phyloP scores from a whole-genome alignment of 2,329 filamentous ascomycete species.

The Penicillium verrucosum region DNA sequence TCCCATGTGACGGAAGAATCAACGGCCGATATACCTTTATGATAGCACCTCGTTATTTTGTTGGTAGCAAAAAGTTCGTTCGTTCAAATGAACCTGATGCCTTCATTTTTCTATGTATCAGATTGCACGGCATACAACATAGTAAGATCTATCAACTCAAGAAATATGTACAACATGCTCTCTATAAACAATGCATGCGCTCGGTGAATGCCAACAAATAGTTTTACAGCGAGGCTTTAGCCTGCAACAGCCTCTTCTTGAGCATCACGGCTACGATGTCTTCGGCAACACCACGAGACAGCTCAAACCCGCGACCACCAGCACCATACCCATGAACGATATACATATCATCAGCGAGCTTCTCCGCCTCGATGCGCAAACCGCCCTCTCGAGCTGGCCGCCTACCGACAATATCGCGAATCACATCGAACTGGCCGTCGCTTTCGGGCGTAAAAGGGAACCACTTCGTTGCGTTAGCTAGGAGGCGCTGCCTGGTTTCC shows the following conservation, averaged over 20 bases:
- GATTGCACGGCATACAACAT: not conserved
- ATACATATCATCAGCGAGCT: conserved; percentile 23
- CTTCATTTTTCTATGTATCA: conserved; percentile 7
- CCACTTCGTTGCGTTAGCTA: conserved; percentile 43
- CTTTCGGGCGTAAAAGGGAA: conserved; percentile 41
- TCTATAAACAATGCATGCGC: not conserved
- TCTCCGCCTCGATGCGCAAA: conserved; percentile 54
- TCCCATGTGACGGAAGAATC: conserved; percentile 26
- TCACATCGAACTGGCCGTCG: conserved; percentile 40
- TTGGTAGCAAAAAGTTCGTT: conserved; percentile 33
- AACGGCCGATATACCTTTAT: conserved; percentile 29
- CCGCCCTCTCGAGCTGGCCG: conserved; percentile 47
- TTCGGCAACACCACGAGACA: conserved; percentile 59
- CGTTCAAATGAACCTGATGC: conserved; percentile 20
- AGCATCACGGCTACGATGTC: conserved; percentile 47
- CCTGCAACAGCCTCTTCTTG: conserved; percentile 20
- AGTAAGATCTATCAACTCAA: not conserved
- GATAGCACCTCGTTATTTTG: conserved; percentile 28
- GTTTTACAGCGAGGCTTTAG: conserved; percentile 25
- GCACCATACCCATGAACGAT: conserved; percentile 59
- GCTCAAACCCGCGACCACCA: conserved; percentile 60
- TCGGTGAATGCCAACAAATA: not conserved
- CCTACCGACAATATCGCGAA: conserved; percentile 47
- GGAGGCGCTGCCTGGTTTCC: conserved; percentile 48
- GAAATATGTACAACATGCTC: not conserved